Base-by-base conservation (phyloP, 176 grass and related monocot genomes). In the Triticum urartu region DNA sequence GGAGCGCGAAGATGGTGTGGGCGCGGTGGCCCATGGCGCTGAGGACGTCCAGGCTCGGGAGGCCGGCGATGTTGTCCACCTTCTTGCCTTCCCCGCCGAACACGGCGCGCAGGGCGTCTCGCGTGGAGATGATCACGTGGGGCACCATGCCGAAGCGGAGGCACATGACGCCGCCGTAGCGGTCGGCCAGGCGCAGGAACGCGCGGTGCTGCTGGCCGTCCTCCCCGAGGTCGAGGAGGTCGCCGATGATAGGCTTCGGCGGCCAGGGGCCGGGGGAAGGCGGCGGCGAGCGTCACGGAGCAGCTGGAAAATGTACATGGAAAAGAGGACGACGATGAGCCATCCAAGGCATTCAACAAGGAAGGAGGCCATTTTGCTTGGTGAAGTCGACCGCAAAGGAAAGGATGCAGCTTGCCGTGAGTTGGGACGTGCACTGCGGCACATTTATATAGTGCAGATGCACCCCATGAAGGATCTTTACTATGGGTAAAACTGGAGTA, bases 91-190 rank as follows among this genome's bases (percentile, higher is more conserved):
- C 67, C 1, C 34, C 67, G 17, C 7, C 67, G 67, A 70, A 38
- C 3, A 70, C 34, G 3, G 67, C 67, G 34, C 34, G 67, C 33
- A 70, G 67, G 67, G 67, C 67, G 33, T 70, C 67, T 15, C 34
- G 33, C 15, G 67, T 70, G 67, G 33, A 70, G 67, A 70, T 9
- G 34, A 70, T 39, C 17, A 70, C 67, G 67, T 70, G 67, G 67
- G 67, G 67, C 32, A 70, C 67, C 67, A 70, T 70, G 67, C 67
- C 67, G 34, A 70, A 70, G 67, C 67, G 67, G 67, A 70, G 67
- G 67, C 67, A 70, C 67, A 70, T 70, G 17, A 70, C 34, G 34
- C 67, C 34, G 9, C 67, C 67, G 34, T 70, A 70, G 67, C 67
- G 67, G 3, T 5, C 67, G 34, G 67, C 67, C 17, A 70, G 67